Conservation (phyloP, 208 protist genomes). For the Acanthamoeba culbertsoni region DNA sequence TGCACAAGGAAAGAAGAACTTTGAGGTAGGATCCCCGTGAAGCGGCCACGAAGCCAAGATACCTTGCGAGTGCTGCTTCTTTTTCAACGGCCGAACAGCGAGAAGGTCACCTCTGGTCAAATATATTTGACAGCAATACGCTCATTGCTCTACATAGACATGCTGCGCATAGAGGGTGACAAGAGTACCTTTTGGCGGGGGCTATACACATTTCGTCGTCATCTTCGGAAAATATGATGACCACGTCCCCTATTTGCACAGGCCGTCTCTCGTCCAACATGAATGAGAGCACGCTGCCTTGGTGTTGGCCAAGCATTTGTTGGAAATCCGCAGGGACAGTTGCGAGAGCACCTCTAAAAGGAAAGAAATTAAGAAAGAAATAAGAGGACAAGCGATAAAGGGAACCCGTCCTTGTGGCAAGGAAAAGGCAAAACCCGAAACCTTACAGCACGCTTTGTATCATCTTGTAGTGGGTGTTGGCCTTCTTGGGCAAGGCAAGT, state of each 20-base stretch:
- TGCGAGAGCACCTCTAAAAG: background rate
- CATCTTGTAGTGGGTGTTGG: background rate
- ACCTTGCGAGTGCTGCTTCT: conserved; percentile 44
- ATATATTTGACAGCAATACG: background rate
- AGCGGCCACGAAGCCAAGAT: too few relatives aligned
- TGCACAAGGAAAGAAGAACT: background rate
- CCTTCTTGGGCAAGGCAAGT: background rate
- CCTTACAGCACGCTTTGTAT: background rate
- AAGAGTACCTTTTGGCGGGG: background rate
- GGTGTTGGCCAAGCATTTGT: background rate
- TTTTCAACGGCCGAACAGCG: background rate
- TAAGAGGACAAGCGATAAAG: too few relatives aligned
- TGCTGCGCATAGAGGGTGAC: background rate
- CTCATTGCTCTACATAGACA: too few relatives aligned
- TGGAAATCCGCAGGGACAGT: background rate
- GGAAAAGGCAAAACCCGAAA: background rate
- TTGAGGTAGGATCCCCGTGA: too few relatives aligned
- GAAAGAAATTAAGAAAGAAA: too few relatives aligned
- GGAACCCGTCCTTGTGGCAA: too few relatives aligned
- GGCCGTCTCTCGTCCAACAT: background rate
- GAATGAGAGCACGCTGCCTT: background rate
- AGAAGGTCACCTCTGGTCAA: background rate
- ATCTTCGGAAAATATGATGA: background rate
- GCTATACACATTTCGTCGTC: conserved; percentile 27
- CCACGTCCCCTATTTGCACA: background rate